Evolutionary conservation across 2,329 filamentous ascomycete genomes (phyloP), one percentile per base, ranked within the genome.

Genomic region (Macrophomina pseudophaseolina): DNA sequence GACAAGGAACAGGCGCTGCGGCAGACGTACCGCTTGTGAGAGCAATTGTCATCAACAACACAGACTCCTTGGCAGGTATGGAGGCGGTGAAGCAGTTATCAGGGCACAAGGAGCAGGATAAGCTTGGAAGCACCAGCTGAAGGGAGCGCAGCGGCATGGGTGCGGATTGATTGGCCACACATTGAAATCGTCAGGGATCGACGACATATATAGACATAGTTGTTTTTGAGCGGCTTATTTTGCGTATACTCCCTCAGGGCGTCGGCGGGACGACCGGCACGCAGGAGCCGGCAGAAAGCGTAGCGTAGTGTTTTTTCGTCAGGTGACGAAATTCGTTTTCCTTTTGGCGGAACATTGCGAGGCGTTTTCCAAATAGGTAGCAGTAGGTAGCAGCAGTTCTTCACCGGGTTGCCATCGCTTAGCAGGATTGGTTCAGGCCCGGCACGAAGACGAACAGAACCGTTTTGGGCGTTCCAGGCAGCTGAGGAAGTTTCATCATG

Each of bases 1-100:
- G 75, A 77, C 33, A 78, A 84, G 69, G 78, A 80, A 70, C 75
- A 80, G 64, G 76, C 75, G 8, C 76, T 85, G 69, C 78, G 78
- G 68, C 74, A 80, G 65, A 72, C 80, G 66, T 84, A 84, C 72
- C 71, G 70, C 51, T 66, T 74, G 67, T 79, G 71, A 74, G 68
- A 63, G 69, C 28, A 33, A 16, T 16, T 18, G 12, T 48, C 51
- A 14, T 46, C 32, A 8, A 12, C 18, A 18, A 6, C n/a, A 23
- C 9, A 16, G 14, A n/a, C 3, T 40, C 18, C 35, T 49, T 18
- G 59, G 46, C 59, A 48, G 12, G 18, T 18, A 33, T 14, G 18
- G 56, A 33, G 40, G 8, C 40, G 40, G 23, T 23, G 23, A 23
- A 23, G 23, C 23, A 23, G 23, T 23, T 23, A 23, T 23, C 23